Base-by-base conservation (phyloP, 805 yeast species). In the Candida sanyiensis region DNA sequence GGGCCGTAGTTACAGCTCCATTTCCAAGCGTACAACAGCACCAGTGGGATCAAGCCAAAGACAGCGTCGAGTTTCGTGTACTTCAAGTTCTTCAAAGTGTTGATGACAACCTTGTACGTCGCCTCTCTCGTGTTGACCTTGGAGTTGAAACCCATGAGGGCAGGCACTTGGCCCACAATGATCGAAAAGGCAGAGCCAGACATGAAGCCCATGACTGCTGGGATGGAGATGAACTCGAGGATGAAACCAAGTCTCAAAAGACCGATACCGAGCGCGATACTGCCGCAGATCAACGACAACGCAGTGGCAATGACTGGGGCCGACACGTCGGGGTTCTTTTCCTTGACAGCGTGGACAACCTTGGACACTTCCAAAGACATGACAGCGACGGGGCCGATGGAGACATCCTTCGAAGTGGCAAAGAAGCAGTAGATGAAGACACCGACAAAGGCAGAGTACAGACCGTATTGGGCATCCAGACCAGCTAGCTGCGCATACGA, bases 341-440 rank as follows among this genome's bases (percentile, higher is more conserved):
- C 65, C 45, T 75, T 74, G 9, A 88, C 93, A 35, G 68, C 66
- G 20, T 76, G 70, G 39, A 89, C 70, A 40, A 85, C 87, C 58
- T 81, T 84, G 35, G 89, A 80, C 25, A 85, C 87, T 58, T 87
- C 89, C 48, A 77, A 60, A 12, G 95, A 83, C 95, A 89, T 88
- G 41, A 89, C 97, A 10, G 97, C 97, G 26, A 89, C 97, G 9
- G 97, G 97, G 20, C 97, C 97, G 52, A 89, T 88, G 44, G 94
- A 83, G 27, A 89, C 95, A 69, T 89, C 97, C 61, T 89, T 89
- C 18, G 95, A 83, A 11, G 97, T 89, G 11, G 97, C 97, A 63
- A 89, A 89, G 52, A 89, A 73, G 35, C 95, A 82, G 61, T 89
- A 89, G 37, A 83, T 75, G 54, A 87, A 73, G 10, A 88, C 95